Evolutionary conservation across 495 filamentous ascomycete species (phyloP).

Genomic region (Annulohypoxylon nitens): DNA sequence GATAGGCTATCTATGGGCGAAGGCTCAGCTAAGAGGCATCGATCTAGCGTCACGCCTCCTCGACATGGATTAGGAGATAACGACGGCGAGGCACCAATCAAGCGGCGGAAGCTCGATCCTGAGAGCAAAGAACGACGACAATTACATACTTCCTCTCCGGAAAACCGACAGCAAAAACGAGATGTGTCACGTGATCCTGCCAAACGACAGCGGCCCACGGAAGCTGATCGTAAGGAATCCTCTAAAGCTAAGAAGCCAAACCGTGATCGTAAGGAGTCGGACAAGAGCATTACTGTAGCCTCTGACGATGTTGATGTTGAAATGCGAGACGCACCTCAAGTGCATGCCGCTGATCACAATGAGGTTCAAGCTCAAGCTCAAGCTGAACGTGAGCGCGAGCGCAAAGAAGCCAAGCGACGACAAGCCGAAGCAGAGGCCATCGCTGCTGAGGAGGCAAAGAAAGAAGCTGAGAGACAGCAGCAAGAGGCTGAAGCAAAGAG

Average conservation of each 20-base stretch:
- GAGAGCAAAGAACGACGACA: constrained; percentile 60
- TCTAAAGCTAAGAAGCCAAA: constrained; percentile 54
- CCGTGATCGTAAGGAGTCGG: constrained; percentile 56
- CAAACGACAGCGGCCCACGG: constrained; percentile 42
- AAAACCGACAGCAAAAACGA: constrained; percentile 57
- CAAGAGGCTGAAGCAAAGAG: constrained; percentile 65
- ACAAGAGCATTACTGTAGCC: constrained; percentile 62
- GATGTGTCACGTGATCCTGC: constrained; percentile 52
- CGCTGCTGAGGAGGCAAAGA: constrained; percentile 64
- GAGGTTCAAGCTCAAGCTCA: constrained; percentile 50
- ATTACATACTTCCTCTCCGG: constrained; percentile 55
- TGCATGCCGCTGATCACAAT: constrained; percentile 49
- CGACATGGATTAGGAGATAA: constrained; percentile 67
- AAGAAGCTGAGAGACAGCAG: constrained; percentile 58
- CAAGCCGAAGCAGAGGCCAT: constrained; percentile 55
- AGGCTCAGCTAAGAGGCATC: constrained; percentile 71
- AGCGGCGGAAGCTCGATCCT: constrained; percentile 63
- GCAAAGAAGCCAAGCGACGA: constrained; percentile 55
- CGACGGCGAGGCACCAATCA: constrained; percentile 65
- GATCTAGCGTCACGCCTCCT: constrained; percentile 76
- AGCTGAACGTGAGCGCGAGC: constrained; percentile 52
- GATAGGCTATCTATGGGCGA: constrained; percentile 65
- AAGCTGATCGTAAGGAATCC: constrained; percentile 54
- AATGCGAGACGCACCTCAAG: constrained; percentile 59
- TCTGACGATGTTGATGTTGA: constrained; percentile 63